phyloP scores from a whole-genome alignment of 345 rosid genomes.

The Salix viminalis region DNA sequence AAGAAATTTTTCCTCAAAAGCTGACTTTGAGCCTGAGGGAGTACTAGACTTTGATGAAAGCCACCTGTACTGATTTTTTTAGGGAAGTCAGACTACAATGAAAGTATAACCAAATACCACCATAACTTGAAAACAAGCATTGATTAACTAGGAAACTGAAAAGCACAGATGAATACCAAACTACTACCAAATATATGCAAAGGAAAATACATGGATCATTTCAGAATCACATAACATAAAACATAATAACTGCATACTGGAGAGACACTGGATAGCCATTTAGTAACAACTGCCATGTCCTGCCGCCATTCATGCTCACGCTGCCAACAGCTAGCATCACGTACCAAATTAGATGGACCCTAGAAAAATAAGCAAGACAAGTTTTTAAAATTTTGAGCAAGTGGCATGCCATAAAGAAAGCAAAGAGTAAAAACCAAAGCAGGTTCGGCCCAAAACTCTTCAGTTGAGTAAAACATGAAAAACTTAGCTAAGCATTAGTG shows the following conservation, averaged over 20 bases:
- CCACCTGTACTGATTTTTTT: conserved; percentile 90
- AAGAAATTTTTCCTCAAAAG: conserved; percentile 94
- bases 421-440: background rate
- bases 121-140: background rate
- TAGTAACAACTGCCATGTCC: conserved; percentile 93
- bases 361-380: conserved; percentile 21
- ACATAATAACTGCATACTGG: conserved; percentile 51
- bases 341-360: conserved; percentile 82
- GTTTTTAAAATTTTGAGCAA: conserved; percentile 2
- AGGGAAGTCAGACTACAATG: conserved; percentile 23
- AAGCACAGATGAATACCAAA: background rate
- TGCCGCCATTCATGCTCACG: conserved; percentile 99
- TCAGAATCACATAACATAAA: conserved; percentile 6
- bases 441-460: background rate
- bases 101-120: conserved; percentile 14
- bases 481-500: conserved; percentile 2
- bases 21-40: conserved; percentile 56
- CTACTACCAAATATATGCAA: background rate
- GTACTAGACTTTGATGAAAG: conserved; percentile 81
- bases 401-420: background rate
- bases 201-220: background rate
- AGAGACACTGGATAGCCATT: conserved; percentile 93
- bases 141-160: background rate
- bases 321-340: conserved; percentile 94
- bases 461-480: background rate